Percentiles rank a stretch among this genome's conserved stretches.
phyloP scores from a whole-genome alignment of 805 yeast species.

The Starmerella powellii region DNA sequence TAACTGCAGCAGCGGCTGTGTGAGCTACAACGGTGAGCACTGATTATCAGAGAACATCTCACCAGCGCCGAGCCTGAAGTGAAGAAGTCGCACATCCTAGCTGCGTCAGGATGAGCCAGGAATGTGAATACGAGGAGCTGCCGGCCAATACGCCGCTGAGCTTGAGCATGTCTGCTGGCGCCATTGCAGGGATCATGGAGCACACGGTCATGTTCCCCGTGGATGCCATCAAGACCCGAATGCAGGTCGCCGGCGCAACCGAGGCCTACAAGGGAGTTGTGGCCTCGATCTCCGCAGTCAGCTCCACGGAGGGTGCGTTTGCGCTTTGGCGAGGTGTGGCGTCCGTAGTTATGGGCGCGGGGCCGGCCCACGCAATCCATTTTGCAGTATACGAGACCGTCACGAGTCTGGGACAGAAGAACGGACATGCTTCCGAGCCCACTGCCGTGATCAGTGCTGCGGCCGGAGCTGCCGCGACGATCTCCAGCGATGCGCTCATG shows the following conservation, averaged over 20 bases:
- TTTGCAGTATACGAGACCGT: slow-evolving; percentile 85
- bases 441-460: slow-evolving; percentile 64
- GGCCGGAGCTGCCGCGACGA: slow-evolving; percentile 86
- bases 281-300: slow-evolving; percentile 57
- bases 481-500: slow-evolving; percentile 91
- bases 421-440: slow-evolving; percentile 43
- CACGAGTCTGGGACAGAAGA: slow-evolving; percentile 40
- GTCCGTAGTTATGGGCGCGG: slow-evolving; percentile 91
- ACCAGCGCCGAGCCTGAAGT: too few species aligned
- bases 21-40: too few species aligned
- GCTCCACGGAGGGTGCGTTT: slow-evolving; percentile 76
- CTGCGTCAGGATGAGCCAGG: background rate
- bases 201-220: slow-evolving; percentile 95
- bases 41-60: too few species aligned
- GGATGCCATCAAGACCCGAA: slow-evolving; percentile 90
- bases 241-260: slow-evolving; percentile 48
- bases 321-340: slow-evolving; percentile 91
- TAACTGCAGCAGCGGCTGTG: too few species aligned
- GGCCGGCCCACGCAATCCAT: slow-evolving; percentile 97
- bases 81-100: too few species aligned
- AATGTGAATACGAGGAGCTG: slow-evolving; percentile 71
- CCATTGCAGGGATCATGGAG: slow-evolving; percentile 98
- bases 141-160: slow-evolving; percentile 75
- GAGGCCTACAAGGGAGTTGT: slow-evolving; percentile 37
- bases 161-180: slow-evolving; percentile 84